These are phyloP conservation scores for Ophiosphaerella narmari DNA, from an alignment of 2,329 filamentous ascomycete species.

Conservation along the genomic window DNA sequence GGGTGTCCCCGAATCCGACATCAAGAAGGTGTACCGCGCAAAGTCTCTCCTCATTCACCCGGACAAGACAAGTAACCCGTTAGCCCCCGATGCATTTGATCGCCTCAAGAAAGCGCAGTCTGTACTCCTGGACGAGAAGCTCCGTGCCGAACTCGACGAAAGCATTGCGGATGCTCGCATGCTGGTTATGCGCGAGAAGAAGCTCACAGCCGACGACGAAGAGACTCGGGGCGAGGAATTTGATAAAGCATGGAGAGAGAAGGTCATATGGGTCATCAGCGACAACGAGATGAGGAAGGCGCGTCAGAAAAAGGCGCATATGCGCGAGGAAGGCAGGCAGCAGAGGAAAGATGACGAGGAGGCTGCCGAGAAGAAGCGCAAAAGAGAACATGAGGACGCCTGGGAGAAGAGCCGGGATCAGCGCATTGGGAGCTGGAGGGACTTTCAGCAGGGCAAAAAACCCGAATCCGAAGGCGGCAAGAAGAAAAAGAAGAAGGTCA, in stretches of 20 bases:
- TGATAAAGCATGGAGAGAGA: constrained; percentile 83
- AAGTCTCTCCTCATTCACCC: constrained; percentile 99
- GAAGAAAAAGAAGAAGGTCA: constrained; percentile 60
- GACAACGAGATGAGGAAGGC: constrained; percentile 87
- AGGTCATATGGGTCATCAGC: constrained; percentile 85
- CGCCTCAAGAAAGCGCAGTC: constrained; percentile 93
- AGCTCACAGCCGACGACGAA: constrained; percentile 85
- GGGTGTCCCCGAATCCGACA: constrained; percentile 92
- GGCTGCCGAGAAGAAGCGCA: constrained; percentile 63
- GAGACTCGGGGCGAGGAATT: constrained; percentile 87
- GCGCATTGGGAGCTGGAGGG: constrained; percentile 90
- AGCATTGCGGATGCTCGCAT: constrained; percentile 94
- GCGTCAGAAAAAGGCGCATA: constrained; percentile 86
- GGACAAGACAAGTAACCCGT: constrained; percentile 92
- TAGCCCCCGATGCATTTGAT: constrained; percentile 93
- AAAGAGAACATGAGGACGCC: constrained; percentile 86
- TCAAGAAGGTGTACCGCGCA: constrained; percentile 91
- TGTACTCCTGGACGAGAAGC: constrained; percentile 91
- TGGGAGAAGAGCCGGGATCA: constrained; percentile 94
- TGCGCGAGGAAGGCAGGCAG: constrained; percentile 94
- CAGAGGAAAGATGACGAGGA: constrained; percentile 86
- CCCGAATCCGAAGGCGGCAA: constrained; percentile 54
- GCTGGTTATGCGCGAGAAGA: constrained; percentile 90
- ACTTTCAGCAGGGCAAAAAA: constrained; percentile 73
- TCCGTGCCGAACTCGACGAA: constrained; percentile 84